Evolutionary conservation across 768 basidiomycete genomes (phyloP).

Genomic region (Podaxis carcinomalis): DNA sequence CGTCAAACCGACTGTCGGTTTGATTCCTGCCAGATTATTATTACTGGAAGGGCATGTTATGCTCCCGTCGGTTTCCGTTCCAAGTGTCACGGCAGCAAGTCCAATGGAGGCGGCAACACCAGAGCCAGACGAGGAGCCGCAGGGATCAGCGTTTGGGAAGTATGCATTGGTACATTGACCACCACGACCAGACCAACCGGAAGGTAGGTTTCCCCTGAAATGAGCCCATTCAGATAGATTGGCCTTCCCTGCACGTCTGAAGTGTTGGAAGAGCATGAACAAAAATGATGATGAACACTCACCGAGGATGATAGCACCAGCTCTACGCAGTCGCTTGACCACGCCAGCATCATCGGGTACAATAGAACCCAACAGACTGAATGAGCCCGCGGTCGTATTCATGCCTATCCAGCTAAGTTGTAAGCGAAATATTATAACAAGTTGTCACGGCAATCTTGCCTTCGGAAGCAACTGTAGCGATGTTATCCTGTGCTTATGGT

Average conservation of each 20-base stretch:
- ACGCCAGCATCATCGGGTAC: constrained; percentile 45
- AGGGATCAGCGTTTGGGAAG: constrained; percentile 47
- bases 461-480: constrained; percentile 41
- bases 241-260: constrained; percentile 38
- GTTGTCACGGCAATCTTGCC: constrained; percentile 19
- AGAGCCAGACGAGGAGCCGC: constrained; percentile 59
- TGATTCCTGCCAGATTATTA: constrained; percentile 57
- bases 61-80: constrained; percentile 51
- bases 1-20: constrained; percentile 56
- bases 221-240: constrained; percentile 54
- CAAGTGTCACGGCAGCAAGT: constrained; percentile 42
- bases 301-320: constrained; percentile 45
- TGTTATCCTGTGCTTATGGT: constrained; percentile 34
- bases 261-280: neutral
- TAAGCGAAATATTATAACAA: neutral
- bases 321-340: constrained; percentile 36
- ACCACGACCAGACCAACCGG: constrained; percentile 56
- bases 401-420: constrained; percentile 25
- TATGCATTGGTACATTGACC: constrained; percentile 50
- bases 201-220: constrained; percentile 40
- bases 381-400: constrained; percentile 45
- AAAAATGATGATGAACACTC: neutral
- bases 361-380: constrained; percentile 35
- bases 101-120: constrained; percentile 51
- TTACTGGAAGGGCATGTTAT: constrained; percentile 47